These are phyloP conservation scores for Hypholoma sublateritium DNA, from an alignment of 768 basidiomycete species.

Conservation along the genomic window DNA sequence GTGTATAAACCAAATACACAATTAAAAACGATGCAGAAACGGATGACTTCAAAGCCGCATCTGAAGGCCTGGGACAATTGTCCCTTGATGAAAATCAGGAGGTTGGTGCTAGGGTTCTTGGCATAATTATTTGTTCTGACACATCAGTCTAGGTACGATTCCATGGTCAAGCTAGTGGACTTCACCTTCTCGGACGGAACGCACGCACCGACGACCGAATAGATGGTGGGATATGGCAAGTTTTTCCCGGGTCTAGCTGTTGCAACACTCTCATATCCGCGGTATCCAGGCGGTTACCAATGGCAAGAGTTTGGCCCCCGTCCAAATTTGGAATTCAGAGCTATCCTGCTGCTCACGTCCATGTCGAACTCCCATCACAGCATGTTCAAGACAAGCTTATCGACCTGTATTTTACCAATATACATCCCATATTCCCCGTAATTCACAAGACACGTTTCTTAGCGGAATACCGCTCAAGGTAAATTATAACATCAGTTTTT, in stretches of 20 bases:
- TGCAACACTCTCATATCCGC: slow-evolving; percentile 14
- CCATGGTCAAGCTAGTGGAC: slow-evolving; percentile 76
- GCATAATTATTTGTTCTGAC: background rate
- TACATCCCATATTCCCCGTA: slow-evolving; percentile 82
- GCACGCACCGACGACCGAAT: slow-evolving; percentile 67
- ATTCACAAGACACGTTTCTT: slow-evolving; percentile 74
- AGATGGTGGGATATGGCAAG: slow-evolving; percentile 68
- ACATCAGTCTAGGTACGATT: slow-evolving; percentile 65
- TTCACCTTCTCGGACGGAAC: slow-evolving; percentile 69
- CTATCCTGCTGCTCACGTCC: slow-evolving; percentile 43
- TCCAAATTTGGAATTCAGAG: slow-evolving; percentile 39
- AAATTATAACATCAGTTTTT: slow-evolving; percentile 1
- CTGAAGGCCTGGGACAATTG: slow-evolving; percentile 65
- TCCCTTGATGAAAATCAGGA: slow-evolving; percentile 79
- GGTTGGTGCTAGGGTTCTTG: slow-evolving; percentile 31
- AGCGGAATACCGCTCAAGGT: slow-evolving; percentile 59
- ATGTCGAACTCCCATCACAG: slow-evolving; percentile 56
- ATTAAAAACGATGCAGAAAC: slow-evolving; percentile 24
- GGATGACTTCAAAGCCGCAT: slow-evolving; percentile 44
- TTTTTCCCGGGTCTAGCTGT: slow-evolving; percentile 12
- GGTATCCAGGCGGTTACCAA: slow-evolving; percentile 58
- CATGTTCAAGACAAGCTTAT: slow-evolving; percentile 68
- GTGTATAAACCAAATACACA: background rate
- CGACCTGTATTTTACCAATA: slow-evolving; percentile 77
- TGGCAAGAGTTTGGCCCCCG: slow-evolving; percentile 75